phyloP scores from a whole-genome alignment of 2,329 filamentous ascomycete genomes.

The Cercospora sesami region DNA sequence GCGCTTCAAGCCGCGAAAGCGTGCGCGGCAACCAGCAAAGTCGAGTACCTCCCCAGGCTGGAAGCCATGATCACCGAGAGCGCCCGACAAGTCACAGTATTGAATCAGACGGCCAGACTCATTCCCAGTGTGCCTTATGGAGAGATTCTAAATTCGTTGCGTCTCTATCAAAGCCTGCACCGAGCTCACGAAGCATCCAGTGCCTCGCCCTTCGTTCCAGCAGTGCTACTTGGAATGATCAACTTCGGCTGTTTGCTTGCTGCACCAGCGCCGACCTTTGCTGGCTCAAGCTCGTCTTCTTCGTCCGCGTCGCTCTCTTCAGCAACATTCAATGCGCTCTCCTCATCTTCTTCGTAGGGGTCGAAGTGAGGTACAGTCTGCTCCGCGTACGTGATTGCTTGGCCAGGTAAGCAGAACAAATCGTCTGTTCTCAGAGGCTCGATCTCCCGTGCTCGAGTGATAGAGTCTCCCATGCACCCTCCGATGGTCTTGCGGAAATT shows the following conservation, averaged over 20 bases:
- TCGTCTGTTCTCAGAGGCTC: slow-evolving; percentile 52
- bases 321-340: slow-evolving; percentile 11
- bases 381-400: slow-evolving; percentile 31
- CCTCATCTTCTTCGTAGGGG: slow-evolving; percentile 2
- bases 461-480: slow-evolving; percentile 56
- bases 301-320: slow-evolving; percentile 11
- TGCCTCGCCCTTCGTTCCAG: background rate
- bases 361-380: slow-evolving; percentile 16
- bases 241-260: slow-evolving; percentile 1
- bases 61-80: background rate
- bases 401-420: slow-evolving; percentile 61
- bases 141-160: background rate
- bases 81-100: no score
- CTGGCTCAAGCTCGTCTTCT: background rate
- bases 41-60: background rate
- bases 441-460: slow-evolving; percentile 36
- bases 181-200: background rate
- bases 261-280: background rate
- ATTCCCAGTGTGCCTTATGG: background rate
- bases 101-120: background rate
- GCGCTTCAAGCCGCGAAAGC: background rate
- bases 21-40: background rate
- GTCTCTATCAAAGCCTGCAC: background rate
- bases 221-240: slow-evolving; percentile 14
- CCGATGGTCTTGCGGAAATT: slow-evolving; percentile 66